Evolutionary conservation across 2,329 filamentous ascomycete genomes (phyloP).

Genomic region (Pyricularia sp.): DNA sequence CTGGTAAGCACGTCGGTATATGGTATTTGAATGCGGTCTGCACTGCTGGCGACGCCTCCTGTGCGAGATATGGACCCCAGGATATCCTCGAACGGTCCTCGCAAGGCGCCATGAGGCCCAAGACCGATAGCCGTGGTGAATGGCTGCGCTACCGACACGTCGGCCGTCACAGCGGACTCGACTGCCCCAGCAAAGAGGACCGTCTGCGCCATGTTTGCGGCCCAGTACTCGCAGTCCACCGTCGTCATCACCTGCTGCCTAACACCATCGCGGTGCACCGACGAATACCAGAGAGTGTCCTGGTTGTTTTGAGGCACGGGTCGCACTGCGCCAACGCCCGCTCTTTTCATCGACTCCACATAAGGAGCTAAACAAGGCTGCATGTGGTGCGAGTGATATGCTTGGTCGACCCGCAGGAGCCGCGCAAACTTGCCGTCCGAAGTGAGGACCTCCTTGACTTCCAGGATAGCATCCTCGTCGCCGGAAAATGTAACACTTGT

Average conservation of each 20-base stretch:
- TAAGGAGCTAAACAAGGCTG: neutral
- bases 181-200: conserved; percentile 23
- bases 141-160: neutral
- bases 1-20: conserved; percentile 10
- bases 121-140: conserved; percentile 30
- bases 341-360: neutral
- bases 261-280: neutral
- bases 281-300: conserved; percentile 22
- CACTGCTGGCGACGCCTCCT: neutral
- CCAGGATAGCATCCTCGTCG: conserved; percentile 12
- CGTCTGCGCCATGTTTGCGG: conserved; percentile 22
- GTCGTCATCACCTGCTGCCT: neutral
- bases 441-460: conserved; percentile 10
- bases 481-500: conserved; percentile 34
- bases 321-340: neutral
- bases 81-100: conserved; percentile 16
- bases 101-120: conserved; percentile 26
- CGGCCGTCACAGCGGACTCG: neutral
- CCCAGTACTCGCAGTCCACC: conserved; percentile 19
- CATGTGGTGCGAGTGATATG: conserved; percentile 20
- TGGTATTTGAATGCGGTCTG: neutral
- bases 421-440: conserved; percentile 9
- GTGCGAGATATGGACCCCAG: conserved; percentile 19
- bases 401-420: conserved; percentile 13
- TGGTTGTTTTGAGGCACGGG: conserved; percentile 15